A percentile compares a stretch with the other conserved stretches of the same genome.
These are phyloP conservation scores for Bombardia bombarda DNA, from an alignment of 495 filamentous ascomycete species.

Conservation along the genomic window DNA sequence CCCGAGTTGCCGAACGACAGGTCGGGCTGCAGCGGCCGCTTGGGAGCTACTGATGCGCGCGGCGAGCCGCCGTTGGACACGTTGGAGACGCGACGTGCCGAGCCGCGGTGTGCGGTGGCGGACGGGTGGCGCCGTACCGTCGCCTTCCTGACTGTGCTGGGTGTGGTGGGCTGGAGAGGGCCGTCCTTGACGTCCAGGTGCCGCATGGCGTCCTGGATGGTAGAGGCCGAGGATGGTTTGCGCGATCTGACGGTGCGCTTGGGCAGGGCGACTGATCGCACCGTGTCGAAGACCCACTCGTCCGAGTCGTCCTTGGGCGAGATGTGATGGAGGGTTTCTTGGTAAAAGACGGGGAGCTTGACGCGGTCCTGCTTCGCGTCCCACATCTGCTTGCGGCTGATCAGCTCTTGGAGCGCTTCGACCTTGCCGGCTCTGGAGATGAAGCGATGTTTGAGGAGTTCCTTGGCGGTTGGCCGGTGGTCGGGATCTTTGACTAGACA, in stretches of 20 bases:
- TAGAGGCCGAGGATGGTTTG: constrained; percentile 42
- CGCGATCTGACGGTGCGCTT: constrained; percentile 41
- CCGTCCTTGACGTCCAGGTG: constrained; percentile 52
- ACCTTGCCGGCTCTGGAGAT: constrained; percentile 78
- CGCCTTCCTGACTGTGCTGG: constrained; percentile 41
- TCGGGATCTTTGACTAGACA: constrained; percentile 90
- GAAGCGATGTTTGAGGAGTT: constrained; percentile 85
- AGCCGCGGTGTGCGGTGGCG: constrained; percentile 25
- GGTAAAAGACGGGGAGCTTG: constrained; percentile 70
- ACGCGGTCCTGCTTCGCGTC: constrained; percentile 56
- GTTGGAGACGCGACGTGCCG: constrained; percentile 26
- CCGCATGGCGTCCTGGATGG: constrained; percentile 49
- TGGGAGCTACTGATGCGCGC: constrained; percentile 49
- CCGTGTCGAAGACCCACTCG: constrained; percentile 97
- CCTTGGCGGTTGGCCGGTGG: constrained; percentile 72
- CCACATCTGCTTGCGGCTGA: constrained; percentile 74
- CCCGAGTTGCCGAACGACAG: constrained; percentile 85
- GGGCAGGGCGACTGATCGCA: constrained; percentile 51
- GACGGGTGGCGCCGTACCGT: constrained; percentile 49
- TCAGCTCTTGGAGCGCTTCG: constrained; percentile 76
- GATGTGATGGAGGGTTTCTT: constrained; percentile 79
- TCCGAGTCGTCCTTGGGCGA: constrained; percentile 62
- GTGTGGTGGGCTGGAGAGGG: constrained; percentile 43
- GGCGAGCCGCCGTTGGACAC: no score
- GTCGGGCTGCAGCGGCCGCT: constrained; percentile 72